These are phyloP conservation scores for Ziziphus jujuba DNA, from an alignment of 306 rosid species.

Conservation along the genomic window DNA sequence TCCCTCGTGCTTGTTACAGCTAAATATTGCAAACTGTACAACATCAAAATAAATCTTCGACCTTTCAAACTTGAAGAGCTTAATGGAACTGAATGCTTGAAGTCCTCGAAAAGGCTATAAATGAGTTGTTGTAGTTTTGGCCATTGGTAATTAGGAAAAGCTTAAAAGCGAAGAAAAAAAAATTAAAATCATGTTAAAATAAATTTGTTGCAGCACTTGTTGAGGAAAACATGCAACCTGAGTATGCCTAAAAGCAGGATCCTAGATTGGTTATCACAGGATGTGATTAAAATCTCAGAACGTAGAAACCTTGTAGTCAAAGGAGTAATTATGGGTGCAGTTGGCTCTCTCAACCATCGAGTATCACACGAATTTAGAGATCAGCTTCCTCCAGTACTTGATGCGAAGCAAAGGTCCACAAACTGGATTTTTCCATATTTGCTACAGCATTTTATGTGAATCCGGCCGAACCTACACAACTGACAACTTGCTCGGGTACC, in stretches of 20 bases:
- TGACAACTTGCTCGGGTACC: no score
- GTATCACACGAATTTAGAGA: constrained; percentile 14
- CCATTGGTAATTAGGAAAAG: constrained; percentile 37
- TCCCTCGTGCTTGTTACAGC: constrained; percentile 55
- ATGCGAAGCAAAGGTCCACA: constrained; percentile 42
- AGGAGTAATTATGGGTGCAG: constrained; percentile 41
- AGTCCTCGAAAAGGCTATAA: constrained; percentile 50
- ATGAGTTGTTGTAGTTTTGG: constrained; percentile 50
- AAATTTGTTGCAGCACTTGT: constrained; percentile 40
- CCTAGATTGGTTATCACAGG: constrained; percentile 57
- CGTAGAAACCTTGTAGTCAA: constrained; percentile 36
- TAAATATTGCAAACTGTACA: constrained; percentile 47
- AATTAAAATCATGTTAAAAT: neutral
- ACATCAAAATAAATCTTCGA: constrained; percentile 44
- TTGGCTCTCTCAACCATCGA: constrained; percentile 46
- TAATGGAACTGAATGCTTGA: constrained; percentile 47
- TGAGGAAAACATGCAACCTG: constrained; percentile 50
- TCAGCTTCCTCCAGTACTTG: constrained; percentile 24
- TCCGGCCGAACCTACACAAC: no score
- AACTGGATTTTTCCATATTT: constrained; percentile 23
- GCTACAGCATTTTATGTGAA: no score
- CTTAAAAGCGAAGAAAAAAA: no score
- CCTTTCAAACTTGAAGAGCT: constrained; percentile 46
- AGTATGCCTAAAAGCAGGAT: constrained; percentile 61
- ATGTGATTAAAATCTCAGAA: constrained; percentile 39